These are phyloP conservation scores for Ceraceosorus guamensis DNA, from an alignment of 1,284 basidiomycete species.

Conservation along the genomic window DNA sequence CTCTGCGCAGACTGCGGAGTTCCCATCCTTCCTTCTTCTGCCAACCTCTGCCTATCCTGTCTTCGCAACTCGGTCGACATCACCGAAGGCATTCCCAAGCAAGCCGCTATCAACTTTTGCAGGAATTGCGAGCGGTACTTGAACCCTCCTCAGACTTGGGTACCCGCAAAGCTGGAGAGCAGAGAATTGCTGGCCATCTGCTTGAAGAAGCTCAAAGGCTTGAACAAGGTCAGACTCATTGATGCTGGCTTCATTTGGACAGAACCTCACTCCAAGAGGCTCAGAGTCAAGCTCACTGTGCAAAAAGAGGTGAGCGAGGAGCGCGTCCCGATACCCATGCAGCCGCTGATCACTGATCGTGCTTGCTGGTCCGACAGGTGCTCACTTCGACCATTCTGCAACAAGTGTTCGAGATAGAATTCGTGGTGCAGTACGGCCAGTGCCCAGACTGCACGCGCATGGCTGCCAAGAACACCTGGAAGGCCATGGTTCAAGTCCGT, in stretches of 20 bases:
- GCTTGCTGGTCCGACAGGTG: constrained; percentile 57
- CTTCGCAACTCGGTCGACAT: constrained; percentile 88
- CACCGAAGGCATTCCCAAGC: constrained; percentile 95
- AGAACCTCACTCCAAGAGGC: constrained; percentile 88
- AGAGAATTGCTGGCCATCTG: constrained; percentile 70
- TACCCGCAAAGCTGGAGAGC: constrained; percentile 77
- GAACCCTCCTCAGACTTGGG: constrained; percentile 82
- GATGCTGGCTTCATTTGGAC: constrained; percentile 99
- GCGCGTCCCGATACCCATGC: background rate
- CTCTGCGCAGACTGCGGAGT: constrained; percentile 59
- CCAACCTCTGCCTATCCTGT: constrained; percentile 89
- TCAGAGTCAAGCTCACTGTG: constrained; percentile 89
- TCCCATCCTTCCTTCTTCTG: constrained; percentile 91
- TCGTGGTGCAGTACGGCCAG: constrained; percentile 89
- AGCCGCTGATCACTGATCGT: background rate
- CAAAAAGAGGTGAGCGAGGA: constrained; percentile 75
- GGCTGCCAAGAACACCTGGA: constrained; percentile 98
- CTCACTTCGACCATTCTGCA: constrained; percentile 90
- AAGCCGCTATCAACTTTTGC: constrained; percentile 89
- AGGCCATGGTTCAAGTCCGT: constrained; percentile 89
- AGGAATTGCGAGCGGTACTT: constrained; percentile 93
- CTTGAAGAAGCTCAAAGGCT: constrained; percentile 85
- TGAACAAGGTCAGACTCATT: constrained; percentile 87
- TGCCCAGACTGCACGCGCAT: constrained; percentile 87
- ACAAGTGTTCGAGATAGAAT: constrained; percentile 95